phyloP scores from a whole-genome alignment of 495 filamentous ascomycete species.

The Penicillium salamii region DNA sequence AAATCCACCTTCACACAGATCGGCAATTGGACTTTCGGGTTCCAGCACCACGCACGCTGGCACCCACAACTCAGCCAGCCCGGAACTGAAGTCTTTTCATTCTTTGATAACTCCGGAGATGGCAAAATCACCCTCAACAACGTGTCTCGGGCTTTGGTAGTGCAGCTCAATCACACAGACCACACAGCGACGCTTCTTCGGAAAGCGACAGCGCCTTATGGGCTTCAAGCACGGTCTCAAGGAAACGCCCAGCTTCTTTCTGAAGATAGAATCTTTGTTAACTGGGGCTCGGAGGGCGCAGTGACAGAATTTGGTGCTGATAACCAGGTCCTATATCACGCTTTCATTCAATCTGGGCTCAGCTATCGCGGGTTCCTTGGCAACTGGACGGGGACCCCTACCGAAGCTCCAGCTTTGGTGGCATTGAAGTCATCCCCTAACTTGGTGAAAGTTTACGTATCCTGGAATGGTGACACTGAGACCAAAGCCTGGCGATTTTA shows the following conservation, averaged over 20 bases:
- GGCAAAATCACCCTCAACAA: constrained; percentile 18
- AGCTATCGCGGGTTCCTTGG: constrained; percentile 22
- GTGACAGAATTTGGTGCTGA: constrained; percentile 46
- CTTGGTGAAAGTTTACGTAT: constrained; percentile 12
- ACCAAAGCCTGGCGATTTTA: constrained; percentile 30
- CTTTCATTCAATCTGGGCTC: constrained; percentile 8
- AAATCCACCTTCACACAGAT: constrained; percentile 40
- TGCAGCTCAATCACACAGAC: constrained; percentile 39
- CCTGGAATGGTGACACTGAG: constrained; percentile 42
- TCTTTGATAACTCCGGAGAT: constrained; percentile 44
- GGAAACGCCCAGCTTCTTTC: constrained; percentile 51
- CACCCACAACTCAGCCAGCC: constrained; percentile 5
- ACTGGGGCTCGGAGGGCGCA: constrained; percentile 47
- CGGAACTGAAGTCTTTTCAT: constrained; percentile 22
- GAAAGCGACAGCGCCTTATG: constrained; percentile 13
- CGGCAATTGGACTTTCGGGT: background rate
- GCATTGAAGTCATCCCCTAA: background rate
- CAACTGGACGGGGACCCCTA: constrained; percentile 14
- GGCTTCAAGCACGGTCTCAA: constrained; percentile 33
- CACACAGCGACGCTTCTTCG: constrained; percentile 30
- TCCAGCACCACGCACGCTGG: constrained; percentile 51
- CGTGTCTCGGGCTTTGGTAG: constrained; percentile 44
- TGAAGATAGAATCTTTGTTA: constrained; percentile 43
- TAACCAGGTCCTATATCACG: constrained; percentile 38
- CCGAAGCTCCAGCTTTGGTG: background rate